A percentile compares a stretch with the other conserved stretches of the same genome.
These are phyloP conservation scores for Exophiala sp. DNA, from an alignment of 2,329 filamentous ascomycete genomes.

Conservation along the genomic window DNA sequence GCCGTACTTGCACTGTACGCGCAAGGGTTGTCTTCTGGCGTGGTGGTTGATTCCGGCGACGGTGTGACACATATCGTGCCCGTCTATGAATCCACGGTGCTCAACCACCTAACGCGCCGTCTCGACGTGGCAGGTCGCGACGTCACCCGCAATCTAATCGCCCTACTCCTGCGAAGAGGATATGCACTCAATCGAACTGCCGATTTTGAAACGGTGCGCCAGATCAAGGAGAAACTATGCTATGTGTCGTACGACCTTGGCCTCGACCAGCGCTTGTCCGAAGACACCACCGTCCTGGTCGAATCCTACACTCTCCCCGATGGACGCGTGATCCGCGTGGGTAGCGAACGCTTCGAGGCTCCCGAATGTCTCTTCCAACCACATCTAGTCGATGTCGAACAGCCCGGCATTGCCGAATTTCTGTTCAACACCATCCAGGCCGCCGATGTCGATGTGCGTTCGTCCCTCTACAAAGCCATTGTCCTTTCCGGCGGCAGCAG, in stretches of 20 bases:
- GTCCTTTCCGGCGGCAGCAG: conserved; percentile 93
- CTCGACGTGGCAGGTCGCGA: conserved; percentile 94
- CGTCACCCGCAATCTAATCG: conserved; percentile 97
- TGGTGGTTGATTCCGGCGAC: conserved; percentile 98
- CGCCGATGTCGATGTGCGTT: conserved; percentile 89
- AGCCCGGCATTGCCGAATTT: conserved; percentile 93
- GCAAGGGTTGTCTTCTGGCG: conserved; percentile 85
- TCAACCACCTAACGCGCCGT: conserved; percentile 91
- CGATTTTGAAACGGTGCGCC: conserved; percentile 96
- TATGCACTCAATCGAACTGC: conserved; percentile 97
- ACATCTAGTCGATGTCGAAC: conserved; percentile 93
- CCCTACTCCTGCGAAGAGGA: conserved; percentile 82
- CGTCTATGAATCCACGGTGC: conserved; percentile 94
- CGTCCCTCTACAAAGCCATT: conserved; percentile 92
- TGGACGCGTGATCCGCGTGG: conserved; percentile 90
- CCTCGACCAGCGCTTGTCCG: conserved; percentile 88
- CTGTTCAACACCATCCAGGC: conserved; percentile 98
- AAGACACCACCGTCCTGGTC: conserved; percentile 94
- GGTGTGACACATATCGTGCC: conserved; percentile 98
- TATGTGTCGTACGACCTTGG: conserved; percentile 98
- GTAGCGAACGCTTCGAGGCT: conserved; percentile 94
- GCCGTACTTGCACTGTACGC: conserved; percentile 93
- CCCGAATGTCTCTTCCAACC: conserved; percentile 98
- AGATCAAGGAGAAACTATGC: conserved; percentile 99
- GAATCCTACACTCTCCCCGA: conserved; percentile 97